phyloP scores from a whole-genome alignment of 352 stramenopile species.

The Elongisporangium anandrum region DNA sequence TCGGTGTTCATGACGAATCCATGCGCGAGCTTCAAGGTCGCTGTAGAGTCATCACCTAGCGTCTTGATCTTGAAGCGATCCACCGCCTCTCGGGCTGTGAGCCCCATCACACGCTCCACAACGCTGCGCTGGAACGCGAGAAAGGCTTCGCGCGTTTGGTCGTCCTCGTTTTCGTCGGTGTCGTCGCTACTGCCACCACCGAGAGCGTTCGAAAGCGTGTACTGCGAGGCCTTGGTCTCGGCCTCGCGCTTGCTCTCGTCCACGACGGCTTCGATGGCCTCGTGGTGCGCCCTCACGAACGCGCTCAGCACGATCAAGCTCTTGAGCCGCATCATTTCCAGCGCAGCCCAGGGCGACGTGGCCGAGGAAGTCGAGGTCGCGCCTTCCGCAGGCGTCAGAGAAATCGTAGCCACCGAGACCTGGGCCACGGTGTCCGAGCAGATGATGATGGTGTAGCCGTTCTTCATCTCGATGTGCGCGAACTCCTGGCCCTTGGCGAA shows the following conservation, averaged over 20 bases:
- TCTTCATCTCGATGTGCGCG: constrained; percentile 27
- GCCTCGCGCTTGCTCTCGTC: constrained; percentile 20
- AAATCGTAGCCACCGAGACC: constrained; percentile 39
- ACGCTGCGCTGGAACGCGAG: constrained; percentile 32
- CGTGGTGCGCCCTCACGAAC: constrained; percentile 24
- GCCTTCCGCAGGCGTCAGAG: constrained; percentile 6
- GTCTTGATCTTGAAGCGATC: constrained; percentile 7
- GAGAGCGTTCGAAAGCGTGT: constrained; percentile 46
- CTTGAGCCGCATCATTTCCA: constrained; percentile 33
- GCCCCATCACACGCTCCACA: constrained; percentile 29
- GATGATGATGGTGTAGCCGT: constrained; percentile 31
- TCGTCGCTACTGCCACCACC: constrained; percentile 7
- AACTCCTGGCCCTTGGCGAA: constrained; percentile 36
- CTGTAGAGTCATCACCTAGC: constrained; percentile 1
- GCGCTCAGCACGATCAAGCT: constrained; percentile 40
- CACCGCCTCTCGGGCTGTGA: constrained; percentile 11
- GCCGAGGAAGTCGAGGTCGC: neutral
- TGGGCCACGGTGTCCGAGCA: constrained; percentile 29
- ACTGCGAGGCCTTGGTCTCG: constrained; percentile 36
- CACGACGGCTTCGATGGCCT: constrained; percentile 23
- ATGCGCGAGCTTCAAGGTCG: constrained; percentile 10
- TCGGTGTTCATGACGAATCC: constrained; percentile 39
- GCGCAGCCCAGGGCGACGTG: neutral
- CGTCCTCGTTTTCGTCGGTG: constrained; percentile 13
- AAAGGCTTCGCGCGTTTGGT: constrained; percentile 35